phyloP scores from a whole-genome alignment of 2,329 filamentous ascomycete species.

The Shiraia sp. region DNA sequence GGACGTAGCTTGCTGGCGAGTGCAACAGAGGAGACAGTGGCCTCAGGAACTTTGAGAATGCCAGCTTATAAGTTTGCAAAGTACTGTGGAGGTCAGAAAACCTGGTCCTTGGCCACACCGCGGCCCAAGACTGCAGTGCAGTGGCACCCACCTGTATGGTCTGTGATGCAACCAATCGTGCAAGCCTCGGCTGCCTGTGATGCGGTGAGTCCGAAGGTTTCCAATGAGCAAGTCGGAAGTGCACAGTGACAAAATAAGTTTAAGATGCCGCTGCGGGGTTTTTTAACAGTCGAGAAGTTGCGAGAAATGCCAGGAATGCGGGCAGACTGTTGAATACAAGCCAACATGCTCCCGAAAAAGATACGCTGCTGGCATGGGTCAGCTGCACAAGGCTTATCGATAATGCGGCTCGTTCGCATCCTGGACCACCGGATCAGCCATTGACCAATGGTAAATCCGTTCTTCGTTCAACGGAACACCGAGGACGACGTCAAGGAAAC shows the following conservation, averaged over 20 bases:
- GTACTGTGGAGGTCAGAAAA: conserved; percentile 15
- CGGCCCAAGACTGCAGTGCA: conserved; percentile 19
- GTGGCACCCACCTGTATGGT: conserved; percentile 18
- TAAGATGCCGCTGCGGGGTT: conserved; percentile 2
- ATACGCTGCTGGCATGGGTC: conserved; percentile 29
- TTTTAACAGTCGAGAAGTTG: conserved; percentile 4
- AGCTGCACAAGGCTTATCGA: conserved; percentile 25
- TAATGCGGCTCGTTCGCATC: conserved; percentile 21
- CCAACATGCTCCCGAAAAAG: conserved; percentile 13
- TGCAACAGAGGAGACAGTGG: conserved; percentile 11
- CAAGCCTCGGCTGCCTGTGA: conserved; percentile 44
- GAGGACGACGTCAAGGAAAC: conserved; percentile 6
- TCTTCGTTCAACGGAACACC: conserved; percentile 22
- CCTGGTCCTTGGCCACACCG: conserved; percentile 20
- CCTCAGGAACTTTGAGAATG: conserved; percentile 19
- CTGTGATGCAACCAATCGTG: conserved; percentile 19
- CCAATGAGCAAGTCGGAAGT: conserved; percentile 14
- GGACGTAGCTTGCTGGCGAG: conserved; percentile 20
- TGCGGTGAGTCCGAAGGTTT: conserved; percentile 30
- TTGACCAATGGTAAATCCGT: conserved; percentile 9
- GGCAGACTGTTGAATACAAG: conserved; percentile 21
- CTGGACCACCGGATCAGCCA: conserved; percentile 29
- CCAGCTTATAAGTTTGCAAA: conserved; percentile 27
- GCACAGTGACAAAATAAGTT: conserved; percentile 11
- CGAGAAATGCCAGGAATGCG: conserved; percentile 9